Evolutionary conservation across 306 rosid species (phyloP).

Genomic region (Mucuna pruriens): DNA sequence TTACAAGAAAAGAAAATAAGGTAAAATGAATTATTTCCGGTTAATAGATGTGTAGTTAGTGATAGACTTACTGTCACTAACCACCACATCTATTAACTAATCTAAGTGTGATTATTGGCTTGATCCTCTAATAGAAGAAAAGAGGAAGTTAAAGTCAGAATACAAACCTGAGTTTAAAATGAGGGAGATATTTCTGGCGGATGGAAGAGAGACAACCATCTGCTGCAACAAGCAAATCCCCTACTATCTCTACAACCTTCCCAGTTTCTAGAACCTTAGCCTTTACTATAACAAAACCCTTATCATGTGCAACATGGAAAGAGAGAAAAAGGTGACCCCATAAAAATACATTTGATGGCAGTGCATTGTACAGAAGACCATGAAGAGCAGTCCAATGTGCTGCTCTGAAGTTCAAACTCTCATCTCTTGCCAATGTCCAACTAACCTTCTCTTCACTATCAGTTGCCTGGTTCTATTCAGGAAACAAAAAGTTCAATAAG

Average conservation of each 20-base stretch:
- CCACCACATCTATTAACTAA: background rate
- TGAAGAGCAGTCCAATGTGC: constrained; percentile 86
- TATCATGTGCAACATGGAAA: constrained; percentile 52
- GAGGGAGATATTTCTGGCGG: constrained; percentile 62
- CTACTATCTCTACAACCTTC: constrained; percentile 54
- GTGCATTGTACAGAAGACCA: constrained; percentile 61
- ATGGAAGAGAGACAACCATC: constrained; percentile 84
- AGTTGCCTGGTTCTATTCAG: constrained; percentile 64
- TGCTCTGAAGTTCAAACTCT: constrained; percentile 71
- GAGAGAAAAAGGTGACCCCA: constrained; percentile 79
- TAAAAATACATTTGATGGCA: constrained; percentile 61
- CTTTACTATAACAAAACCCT: constrained; percentile 55
- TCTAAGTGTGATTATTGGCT: background rate
- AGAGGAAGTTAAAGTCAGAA: background rate
- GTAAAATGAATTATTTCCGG: no score
- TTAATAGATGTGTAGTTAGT: background rate
- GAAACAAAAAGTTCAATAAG: background rate
- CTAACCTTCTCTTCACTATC: constrained; percentile 60
- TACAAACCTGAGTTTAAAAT: constrained; percentile 64
- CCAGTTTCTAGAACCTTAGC: constrained; percentile 59
- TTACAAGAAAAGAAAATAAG: no score
- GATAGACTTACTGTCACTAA: background rate
- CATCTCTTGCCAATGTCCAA: constrained; percentile 70
- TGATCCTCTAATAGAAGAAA: background rate
- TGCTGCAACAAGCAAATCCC: constrained; percentile 82